These are phyloP conservation scores for Cymbopogon citratus DNA, from an alignment of 176 grass and related monocot species.

Conservation along the genomic window DNA sequence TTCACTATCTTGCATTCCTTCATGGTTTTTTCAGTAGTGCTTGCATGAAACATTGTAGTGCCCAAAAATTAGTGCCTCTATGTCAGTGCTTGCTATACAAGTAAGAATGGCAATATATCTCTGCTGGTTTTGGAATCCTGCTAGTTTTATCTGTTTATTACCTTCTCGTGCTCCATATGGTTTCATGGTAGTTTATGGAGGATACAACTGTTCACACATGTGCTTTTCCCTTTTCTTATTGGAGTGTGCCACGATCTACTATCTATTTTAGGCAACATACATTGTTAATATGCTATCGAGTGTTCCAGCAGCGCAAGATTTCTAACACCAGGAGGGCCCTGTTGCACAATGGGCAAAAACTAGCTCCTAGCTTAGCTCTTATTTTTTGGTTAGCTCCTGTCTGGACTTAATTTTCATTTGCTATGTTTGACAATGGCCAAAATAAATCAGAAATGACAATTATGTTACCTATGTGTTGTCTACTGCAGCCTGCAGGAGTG, in stretches of 20 bases:
- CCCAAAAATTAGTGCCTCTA: background rate
- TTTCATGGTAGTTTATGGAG: background rate
- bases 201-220: background rate
- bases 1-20: background rate
- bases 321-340: too few species aligned
- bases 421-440: too few species aligned
- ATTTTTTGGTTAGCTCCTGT: too few species aligned
- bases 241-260: background rate
- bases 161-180: background rate
- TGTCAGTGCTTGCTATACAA: background rate
- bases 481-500: too few species aligned
- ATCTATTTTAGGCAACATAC: background rate
- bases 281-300: too few species aligned
- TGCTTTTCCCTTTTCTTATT: background rate
- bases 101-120: background rate
- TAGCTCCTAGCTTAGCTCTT: too few species aligned
- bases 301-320: too few species aligned
- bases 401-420: too few species aligned
- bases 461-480: too few species aligned
- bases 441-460: too few species aligned
- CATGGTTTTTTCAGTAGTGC: background rate
- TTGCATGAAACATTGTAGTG: background rate
- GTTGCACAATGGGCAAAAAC: too few species aligned
- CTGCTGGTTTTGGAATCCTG: background rate
- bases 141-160: background rate